Evolutionary conservation across 805 yeast species (phyloP).

Genomic region (Kazachstania viticola): DNA sequence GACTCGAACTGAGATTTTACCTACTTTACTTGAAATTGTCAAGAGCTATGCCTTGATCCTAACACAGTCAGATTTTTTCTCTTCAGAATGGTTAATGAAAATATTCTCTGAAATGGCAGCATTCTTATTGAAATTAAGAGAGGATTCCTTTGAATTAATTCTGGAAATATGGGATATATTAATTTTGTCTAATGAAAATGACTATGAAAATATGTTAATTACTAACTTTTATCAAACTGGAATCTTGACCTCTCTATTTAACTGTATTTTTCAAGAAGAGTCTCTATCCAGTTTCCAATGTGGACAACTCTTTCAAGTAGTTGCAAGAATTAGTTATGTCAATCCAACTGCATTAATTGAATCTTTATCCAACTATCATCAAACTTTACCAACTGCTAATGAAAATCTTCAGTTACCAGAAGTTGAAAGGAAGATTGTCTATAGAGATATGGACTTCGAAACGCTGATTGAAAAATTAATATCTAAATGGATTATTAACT

Average conservation of each 20-base stretch:
- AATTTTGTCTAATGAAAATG: conserved; percentile 16
- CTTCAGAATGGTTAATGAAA: conserved; percentile 13
- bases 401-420: conserved; percentile 14
- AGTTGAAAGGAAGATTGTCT: conserved; percentile 14
- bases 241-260: conserved; percentile 16
- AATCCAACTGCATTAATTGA: conserved; percentile 25
- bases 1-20: conserved; percentile 64
- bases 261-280: conserved; percentile 23
- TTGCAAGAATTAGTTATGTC: conserved; percentile 28
- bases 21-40: conserved; percentile 47
- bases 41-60: conserved; percentile 50
- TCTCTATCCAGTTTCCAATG: conserved; percentile 22
- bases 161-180: conserved; percentile 30
- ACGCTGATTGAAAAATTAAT: conserved; percentile 21
- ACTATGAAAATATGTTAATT: conserved; percentile 13
- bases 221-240: conserved; percentile 20
- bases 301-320: conserved; percentile 26
- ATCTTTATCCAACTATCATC: conserved; percentile 19
- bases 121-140: conserved; percentile 52
- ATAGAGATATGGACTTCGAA: conserved; percentile 18
- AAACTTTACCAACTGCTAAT: conserved; percentile 11
- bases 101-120: conserved; percentile 40
- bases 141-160: conserved; percentile 47
- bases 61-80: conserved; percentile 27
- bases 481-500: conserved; percentile 33